These are phyloP conservation scores for Geosmithia morbida DNA, from an alignment of 2,329 filamentous ascomycete species.

Conservation along the genomic window DNA sequence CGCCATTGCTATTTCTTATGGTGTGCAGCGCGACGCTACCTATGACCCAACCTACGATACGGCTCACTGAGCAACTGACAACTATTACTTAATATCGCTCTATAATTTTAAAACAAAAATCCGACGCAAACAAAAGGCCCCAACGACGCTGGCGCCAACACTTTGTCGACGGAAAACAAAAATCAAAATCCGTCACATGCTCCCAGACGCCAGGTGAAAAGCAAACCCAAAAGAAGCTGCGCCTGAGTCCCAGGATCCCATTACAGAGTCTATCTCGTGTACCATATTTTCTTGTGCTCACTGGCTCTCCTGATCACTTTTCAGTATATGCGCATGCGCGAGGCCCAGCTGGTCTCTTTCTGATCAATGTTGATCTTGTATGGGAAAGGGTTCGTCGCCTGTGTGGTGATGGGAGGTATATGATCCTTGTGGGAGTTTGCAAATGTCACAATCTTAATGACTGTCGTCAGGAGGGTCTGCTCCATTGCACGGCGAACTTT, in stretches of 20 bases:
- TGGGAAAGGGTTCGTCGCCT: conserved; percentile 86
- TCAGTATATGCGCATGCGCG: conserved; percentile 62
- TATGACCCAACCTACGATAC: not conserved
- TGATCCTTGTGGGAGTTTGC: conserved; percentile 87
- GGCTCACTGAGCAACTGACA: not conserved
- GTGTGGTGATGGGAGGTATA: conserved; percentile 92
- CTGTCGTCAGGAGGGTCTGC: conserved; percentile 71
- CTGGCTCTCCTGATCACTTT: not conserved
- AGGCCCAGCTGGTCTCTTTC: conserved; percentile 61
- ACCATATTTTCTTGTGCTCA: not conserved
- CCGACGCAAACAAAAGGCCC: not conserved
- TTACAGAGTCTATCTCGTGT: not conserved
- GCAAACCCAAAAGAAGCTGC: not conserved
- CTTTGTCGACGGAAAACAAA: not conserved
- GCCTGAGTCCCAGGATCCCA: not conserved
- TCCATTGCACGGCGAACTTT: conserved; percentile 89
- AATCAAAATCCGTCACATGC: not conserved
- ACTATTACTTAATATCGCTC: not conserved
- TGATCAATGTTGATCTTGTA: conserved; percentile 87
- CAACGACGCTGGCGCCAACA: not conserved
- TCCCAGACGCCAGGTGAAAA: not conserved
- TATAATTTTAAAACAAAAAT: not conserved
- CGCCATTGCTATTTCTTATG: not conserved
- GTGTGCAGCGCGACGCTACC: not conserved
- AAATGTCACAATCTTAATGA: conserved; percentile 77